These are phyloP conservation scores for Barnettozyma populi DNA, from an alignment of 805 yeast species.

Conservation along the genomic window DNA sequence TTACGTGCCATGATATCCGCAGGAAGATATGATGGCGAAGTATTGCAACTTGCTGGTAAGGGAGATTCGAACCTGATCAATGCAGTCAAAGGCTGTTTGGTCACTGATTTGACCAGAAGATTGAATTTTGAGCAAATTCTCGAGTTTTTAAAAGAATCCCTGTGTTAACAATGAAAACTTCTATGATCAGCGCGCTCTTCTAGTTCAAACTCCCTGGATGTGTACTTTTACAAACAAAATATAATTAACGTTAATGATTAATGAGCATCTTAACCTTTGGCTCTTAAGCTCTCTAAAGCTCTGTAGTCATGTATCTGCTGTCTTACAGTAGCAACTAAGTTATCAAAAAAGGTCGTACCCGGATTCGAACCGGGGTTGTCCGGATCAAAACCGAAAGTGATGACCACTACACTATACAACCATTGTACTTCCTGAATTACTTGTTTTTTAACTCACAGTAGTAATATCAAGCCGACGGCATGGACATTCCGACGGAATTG, in stretches of 20 bases:
- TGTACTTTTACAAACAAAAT: background rate
- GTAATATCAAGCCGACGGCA: too few species aligned
- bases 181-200: too few species aligned
- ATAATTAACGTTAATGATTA: background rate
- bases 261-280: background rate
- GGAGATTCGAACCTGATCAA: constrained; percentile 23
- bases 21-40: constrained; percentile 51
- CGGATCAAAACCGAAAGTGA: constrained; percentile 60
- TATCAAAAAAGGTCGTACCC: constrained; percentile 71
- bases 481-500: too few species aligned
- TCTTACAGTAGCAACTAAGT: too few species aligned
- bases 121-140: constrained; percentile 41
- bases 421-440: constrained; percentile 12
- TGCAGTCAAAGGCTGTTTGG: constrained; percentile 50
- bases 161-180: background rate
- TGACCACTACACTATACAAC: constrained; percentile 58
- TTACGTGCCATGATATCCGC: constrained; percentile 65
- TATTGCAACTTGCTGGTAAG: constrained; percentile 39
- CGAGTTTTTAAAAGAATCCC: constrained; percentile 5
- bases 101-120: constrained; percentile 44
- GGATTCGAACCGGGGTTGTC: constrained; percentile 82
- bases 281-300: too few species aligned
- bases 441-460: too few species aligned
- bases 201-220: background rate
- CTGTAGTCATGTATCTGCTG: background rate